These are phyloP conservation scores for Suillus alpinus DNA, from an alignment of 768 basidiomycete species.

Conservation along the genomic window DNA sequence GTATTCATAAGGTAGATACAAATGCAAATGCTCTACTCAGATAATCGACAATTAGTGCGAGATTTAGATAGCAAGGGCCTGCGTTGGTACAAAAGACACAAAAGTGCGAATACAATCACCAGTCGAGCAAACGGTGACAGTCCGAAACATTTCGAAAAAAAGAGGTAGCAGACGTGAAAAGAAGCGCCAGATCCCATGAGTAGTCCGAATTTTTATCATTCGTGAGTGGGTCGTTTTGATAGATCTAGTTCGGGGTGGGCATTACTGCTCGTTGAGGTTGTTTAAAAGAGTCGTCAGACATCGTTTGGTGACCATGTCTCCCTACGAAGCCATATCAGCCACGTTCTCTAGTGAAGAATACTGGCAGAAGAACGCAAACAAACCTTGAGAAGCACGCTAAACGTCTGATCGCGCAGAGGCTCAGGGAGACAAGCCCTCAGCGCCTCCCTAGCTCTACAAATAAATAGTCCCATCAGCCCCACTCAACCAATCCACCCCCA, in stretches of 20 bases:
- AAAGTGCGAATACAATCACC: slow-evolving; percentile 27
- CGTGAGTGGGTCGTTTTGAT: slow-evolving; percentile 1
- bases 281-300: slow-evolving; percentile 88
- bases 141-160: slow-evolving; percentile 1
- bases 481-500: background rate
- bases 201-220: slow-evolving; percentile 1
- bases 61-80: slow-evolving; percentile 26
- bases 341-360: background rate
- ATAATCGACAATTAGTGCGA: slow-evolving; percentile 30
- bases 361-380: slow-evolving; percentile 11
- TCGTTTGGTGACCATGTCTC: slow-evolving; percentile 97
- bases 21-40: slow-evolving; percentile 26
- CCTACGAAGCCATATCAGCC: slow-evolving; percentile 43
- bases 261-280: slow-evolving; percentile 73
- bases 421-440: slow-evolving; percentile 94
- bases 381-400: slow-evolving; percentile 87
- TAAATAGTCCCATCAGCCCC: background rate
- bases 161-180: background rate
- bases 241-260: background rate
- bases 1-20: slow-evolving; percentile 26
- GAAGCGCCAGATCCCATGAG: background rate
- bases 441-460: slow-evolving; percentile 85
- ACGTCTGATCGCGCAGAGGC: slow-evolving; percentile 91
- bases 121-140: background rate
- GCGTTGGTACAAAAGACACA: slow-evolving; percentile 23